phyloP scores from a whole-genome alignment of 2,329 filamentous ascomycete species.

The Dactylellina haptotyla region DNA sequence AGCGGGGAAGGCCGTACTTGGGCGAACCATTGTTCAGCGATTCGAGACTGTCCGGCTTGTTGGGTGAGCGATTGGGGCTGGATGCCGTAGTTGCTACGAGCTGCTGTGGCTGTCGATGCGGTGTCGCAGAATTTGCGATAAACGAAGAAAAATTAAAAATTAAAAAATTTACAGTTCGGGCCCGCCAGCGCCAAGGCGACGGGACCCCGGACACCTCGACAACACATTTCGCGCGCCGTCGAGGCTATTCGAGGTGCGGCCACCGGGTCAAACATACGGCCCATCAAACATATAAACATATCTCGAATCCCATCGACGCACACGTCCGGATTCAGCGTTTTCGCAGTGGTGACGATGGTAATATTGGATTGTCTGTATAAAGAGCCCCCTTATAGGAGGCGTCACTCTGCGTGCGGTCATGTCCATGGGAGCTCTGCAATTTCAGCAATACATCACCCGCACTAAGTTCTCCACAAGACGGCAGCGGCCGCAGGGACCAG shows the following conservation, averaged over 20 bases:
- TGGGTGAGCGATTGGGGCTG: not conserved
- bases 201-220: not conserved
- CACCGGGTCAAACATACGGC: too few relatives aligned
- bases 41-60: slow-evolving; percentile 4
- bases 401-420: not conserved
- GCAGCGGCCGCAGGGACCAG: slow-evolving; percentile 39
- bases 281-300: too few relatives aligned
- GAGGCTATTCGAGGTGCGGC: too few relatives aligned
- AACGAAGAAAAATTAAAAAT: slow-evolving; percentile 34
- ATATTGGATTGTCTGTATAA: not conserved
- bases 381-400: not conserved
- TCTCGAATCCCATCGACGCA: too few relatives aligned
- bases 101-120: slow-evolving; percentile 21
- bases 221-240: slow-evolving; percentile 23
- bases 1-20: slow-evolving; percentile 54
- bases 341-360: not conserved
- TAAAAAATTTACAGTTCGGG: not conserved
- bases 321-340: too few relatives aligned
- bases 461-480: slow-evolving; percentile 41
- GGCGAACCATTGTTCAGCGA: slow-evolving; percentile 57
- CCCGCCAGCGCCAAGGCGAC: slow-evolving; percentile 20
- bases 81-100: slow-evolving; percentile 5
- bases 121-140: slow-evolving; percentile 32
- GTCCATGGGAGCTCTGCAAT: slow-evolving; percentile 1
- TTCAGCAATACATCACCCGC: slow-evolving; percentile 12